These are phyloP conservation scores for Xylaria sp. DNA, from an alignment of 2,329 filamentous ascomycete species.

Conservation along the genomic window DNA sequence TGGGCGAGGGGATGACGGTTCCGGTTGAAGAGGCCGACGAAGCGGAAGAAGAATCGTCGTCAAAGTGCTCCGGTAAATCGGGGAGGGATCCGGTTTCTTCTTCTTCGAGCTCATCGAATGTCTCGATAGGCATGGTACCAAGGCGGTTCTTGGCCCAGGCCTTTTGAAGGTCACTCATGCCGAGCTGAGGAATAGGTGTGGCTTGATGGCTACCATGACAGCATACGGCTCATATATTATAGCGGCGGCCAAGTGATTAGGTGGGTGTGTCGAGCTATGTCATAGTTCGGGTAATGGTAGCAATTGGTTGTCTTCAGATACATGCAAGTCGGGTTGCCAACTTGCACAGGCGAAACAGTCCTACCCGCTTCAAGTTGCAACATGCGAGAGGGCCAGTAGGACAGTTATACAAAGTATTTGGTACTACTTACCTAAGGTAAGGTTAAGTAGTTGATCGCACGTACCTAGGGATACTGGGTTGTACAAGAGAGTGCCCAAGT, in stretches of 20 bases:
- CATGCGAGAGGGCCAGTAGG: constrained; percentile 3
- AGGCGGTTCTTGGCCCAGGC: constrained; percentile 82
- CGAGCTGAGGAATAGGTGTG: constrained; percentile 37
- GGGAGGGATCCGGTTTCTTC: constrained; percentile 57
- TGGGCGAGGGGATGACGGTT: constrained; percentile 85
- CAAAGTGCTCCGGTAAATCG: constrained; percentile 58
- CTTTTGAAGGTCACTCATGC: constrained; percentile 85
- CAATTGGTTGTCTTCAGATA: neutral
- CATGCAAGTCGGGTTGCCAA: constrained; percentile 21
- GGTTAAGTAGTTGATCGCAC: neutral
- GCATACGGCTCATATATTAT: constrained; percentile 23
- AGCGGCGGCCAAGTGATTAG: constrained; percentile 6
- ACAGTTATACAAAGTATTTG: neutral
- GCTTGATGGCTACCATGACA: constrained; percentile 32
- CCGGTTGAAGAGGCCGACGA: constrained; percentile 92
- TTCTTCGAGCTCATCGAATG: constrained; percentile 65
- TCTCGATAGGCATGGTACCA: constrained; percentile 63
- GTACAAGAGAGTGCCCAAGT: constrained; percentile 1
- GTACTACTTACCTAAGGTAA: neutral
- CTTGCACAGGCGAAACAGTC: constrained; percentile 16
- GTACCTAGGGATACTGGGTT: constrained; percentile 1
- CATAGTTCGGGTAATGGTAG: constrained; percentile 14
- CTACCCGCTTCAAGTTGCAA: neutral
- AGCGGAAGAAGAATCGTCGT: constrained; percentile 77
- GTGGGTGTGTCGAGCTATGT: constrained; percentile 15